A percentile compares a stretch with the other conserved stretches of the same genome.
Evolutionary conservation across 129 eudicot genomes (phyloP).

Genomic region (Lonicera japonica): DNA sequence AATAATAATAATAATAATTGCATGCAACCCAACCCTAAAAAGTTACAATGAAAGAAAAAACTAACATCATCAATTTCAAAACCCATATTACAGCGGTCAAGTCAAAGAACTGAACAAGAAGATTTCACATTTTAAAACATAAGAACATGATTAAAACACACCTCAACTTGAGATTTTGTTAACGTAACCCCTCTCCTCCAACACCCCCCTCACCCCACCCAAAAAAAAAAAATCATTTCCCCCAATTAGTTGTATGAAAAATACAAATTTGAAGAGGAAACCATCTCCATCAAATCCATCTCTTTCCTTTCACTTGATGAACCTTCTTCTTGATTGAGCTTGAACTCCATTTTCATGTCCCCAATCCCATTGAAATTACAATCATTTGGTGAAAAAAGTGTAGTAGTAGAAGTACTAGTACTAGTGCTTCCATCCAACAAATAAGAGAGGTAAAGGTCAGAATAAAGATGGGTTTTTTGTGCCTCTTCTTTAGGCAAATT

Average conservation of each 20-base stretch:
- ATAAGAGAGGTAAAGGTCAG: slow-evolving; percentile 37
- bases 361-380: slow-evolving; percentile 5
- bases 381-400: slow-evolving; percentile 12
- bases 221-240: too few relatives aligned
- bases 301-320: slow-evolving; percentile 26
- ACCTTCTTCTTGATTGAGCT: slow-evolving; percentile 15
- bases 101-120: background rate
- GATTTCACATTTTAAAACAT: background rate
- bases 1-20: too few relatives aligned
- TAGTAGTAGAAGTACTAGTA: background rate
- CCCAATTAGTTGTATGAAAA: background rate
- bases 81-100: too few relatives aligned
- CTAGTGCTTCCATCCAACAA: slow-evolving; percentile 29
- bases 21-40: too few relatives aligned
- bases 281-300: slow-evolving; percentile 61
- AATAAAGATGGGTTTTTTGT: slow-evolving; percentile 21
- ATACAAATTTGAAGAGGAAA: slow-evolving; percentile 33
- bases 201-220: background rate
- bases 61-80: too few relatives aligned
- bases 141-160: background rate
- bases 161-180: background rate
- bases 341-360: slow-evolving; percentile 11
- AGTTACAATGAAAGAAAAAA: too few relatives aligned
- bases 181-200: background rate
- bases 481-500: slow-evolving; percentile 12